A percentile compares a stretch with the other conserved stretches of the same genome.
phyloP scores from a whole-genome alignment of 2,329 filamentous ascomycete genomes.

The Metarhizium robertsii region DNA sequence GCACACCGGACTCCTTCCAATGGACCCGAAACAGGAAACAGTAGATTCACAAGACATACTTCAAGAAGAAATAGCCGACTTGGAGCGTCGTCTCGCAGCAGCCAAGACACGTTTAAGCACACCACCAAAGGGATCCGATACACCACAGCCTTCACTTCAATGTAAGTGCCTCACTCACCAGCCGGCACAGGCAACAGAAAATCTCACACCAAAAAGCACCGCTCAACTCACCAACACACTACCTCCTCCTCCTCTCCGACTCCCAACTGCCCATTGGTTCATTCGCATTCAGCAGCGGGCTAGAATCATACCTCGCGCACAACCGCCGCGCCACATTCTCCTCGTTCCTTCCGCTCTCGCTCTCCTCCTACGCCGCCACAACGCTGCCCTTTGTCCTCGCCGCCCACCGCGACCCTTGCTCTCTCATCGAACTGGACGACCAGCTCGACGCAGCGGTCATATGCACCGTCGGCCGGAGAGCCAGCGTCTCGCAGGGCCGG shows the following conservation, averaged over 20 bases:
- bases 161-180: background rate
- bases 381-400: slow-evolving; percentile 67
- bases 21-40: slow-evolving; percentile 14
- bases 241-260: slow-evolving; percentile 69
- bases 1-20: slow-evolving; percentile 8
- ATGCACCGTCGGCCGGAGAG: slow-evolving; percentile 70
- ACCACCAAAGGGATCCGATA: background rate
- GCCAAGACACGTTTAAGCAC: slow-evolving; percentile 32
- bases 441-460: slow-evolving; percentile 65
- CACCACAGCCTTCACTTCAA: background rate
- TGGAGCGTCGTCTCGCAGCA: slow-evolving; percentile 43
- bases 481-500: slow-evolving; percentile 65
- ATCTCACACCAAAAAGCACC: background rate
- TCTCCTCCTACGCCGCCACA: slow-evolving; percentile 62
- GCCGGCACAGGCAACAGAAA: background rate
- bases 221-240: slow-evolving; percentile 37
- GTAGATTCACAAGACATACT: slow-evolving; percentile 19
- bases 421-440: slow-evolving; percentile 57
- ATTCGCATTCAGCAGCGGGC: slow-evolving; percentile 77
- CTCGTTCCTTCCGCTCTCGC: slow-evolving; percentile 59
- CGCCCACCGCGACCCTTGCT: slow-evolving; percentile 46
- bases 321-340: slow-evolving; percentile 38
- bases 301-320: slow-evolving; percentile 76
- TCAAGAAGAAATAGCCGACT: slow-evolving; percentile 47
- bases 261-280: slow-evolving; percentile 74